Base-by-base conservation (phyloP, 805 yeast species). In the Candida chilensis region DNA sequence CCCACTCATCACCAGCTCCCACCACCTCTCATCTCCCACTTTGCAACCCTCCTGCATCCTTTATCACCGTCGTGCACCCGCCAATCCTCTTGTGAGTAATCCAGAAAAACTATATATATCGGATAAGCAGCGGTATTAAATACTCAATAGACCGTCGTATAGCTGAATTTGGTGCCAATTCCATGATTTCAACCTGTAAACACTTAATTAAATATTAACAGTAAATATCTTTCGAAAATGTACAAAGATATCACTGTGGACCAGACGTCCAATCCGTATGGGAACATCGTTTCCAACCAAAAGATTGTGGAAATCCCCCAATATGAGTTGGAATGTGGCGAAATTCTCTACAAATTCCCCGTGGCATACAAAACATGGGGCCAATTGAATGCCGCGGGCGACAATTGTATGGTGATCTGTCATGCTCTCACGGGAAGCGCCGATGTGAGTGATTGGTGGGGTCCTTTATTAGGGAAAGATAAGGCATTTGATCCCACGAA, bases 401-500 rank as follows among this genome's bases (percentile, higher is more conserved):
- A 77, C 41, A 92, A 92, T 49, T 87, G 79, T 35, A 61, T 92
- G 64, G 74, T 92, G n/a, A 83, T 92, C 10, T 83, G 95, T 44
- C 98, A 92, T 60, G 97, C 98, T 0, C 63, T 92, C 32, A 87
- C 97, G 0, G 98, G 98, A 0, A 86, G 96, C 0, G 72, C 95
- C 0, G 97, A 92, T 50, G 95, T 90, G 12, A 70, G 81, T 24
- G 98, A 92, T 47, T 92, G 98, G 98, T 92, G 98, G 98, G 96
- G 97, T 0, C 96, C 97, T 0, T 55, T 92, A 16, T 58, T 92
- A 17, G 98, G 97, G 1, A 71, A 75, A 4, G 82, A 75, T 10
- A 71, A 78, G 34, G 94, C 97, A 1, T 86, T 92, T 54, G 98
- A 92, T 55, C 95, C 96, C 0, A 64, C 87, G 0, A 70, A 82